A percentile compares a stretch with the other conserved stretches of the same genome.
Conservation (phyloP, 768 basidiomycete genomes). For the Lentinus tigrinus region DNA sequence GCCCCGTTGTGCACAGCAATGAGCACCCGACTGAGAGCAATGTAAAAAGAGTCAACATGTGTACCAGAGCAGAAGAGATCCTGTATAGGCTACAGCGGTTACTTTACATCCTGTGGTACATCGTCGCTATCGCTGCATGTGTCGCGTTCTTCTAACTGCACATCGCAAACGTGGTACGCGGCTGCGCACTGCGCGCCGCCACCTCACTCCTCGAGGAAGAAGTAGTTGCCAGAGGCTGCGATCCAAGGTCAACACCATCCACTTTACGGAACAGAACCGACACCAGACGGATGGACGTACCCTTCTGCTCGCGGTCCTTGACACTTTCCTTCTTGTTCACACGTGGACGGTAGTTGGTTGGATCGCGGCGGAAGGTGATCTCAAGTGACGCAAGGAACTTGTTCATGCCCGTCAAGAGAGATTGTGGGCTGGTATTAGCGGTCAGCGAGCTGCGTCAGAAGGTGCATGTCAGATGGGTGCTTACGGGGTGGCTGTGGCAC, state of each 20-base stretch:
- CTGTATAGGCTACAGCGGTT: conserved; percentile 12
- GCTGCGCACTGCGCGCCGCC: not conserved
- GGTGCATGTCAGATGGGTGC: conserved; percentile 30
- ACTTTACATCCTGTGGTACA: conserved; percentile 15
- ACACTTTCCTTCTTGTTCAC: conserved; percentile 85
- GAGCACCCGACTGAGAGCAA: no score
- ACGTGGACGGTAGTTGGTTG: conserved; percentile 87
- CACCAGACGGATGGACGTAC: conserved; percentile 38
- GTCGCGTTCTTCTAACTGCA: not conserved
- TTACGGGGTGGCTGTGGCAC: conserved; percentile 89
- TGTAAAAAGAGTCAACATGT: not conserved
- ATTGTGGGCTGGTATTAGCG: conserved; percentile 68
- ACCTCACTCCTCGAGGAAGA: conserved; percentile 81
- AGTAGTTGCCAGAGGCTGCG: conserved; percentile 79
- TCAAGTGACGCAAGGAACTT: conserved; percentile 93
- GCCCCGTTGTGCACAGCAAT: no score
- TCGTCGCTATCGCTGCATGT: not conserved
- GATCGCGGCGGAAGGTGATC: conserved; percentile 98
- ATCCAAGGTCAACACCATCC: not conserved
- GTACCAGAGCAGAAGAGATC: not conserved
- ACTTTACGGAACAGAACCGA: not conserved
- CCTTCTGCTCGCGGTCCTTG: conserved; percentile 87
- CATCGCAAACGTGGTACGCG: not conserved
- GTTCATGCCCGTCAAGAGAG: conserved; percentile 96
- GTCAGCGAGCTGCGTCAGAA: not conserved